Percentiles rank a stretch among this genome's conserved stretches.
These are phyloP conservation scores for Fusarium sp. DNA, from an alignment of 2,329 filamentous ascomycete species.

Conservation along the genomic window DNA sequence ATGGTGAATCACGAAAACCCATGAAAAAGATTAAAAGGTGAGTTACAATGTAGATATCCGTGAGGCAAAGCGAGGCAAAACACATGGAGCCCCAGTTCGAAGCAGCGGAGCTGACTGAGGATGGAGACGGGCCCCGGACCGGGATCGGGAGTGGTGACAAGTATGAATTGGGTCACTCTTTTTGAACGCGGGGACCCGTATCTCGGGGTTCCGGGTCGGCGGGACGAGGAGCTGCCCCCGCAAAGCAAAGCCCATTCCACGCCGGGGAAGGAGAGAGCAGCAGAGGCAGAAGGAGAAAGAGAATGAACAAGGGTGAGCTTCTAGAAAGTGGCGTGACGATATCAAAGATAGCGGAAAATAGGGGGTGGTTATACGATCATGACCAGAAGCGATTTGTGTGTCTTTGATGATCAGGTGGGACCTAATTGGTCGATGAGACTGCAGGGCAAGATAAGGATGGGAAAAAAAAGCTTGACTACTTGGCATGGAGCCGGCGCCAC, in stretches of 20 bases:
- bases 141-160: conserved; percentile 43
- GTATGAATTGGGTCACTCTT: conserved; percentile 39
- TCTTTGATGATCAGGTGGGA: conserved; percentile 4
- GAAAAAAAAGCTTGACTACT: conserved; percentile 26
- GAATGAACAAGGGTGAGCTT: conserved; percentile 28
- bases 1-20: conserved; percentile 8
- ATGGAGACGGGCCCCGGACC: conserved; percentile 13
- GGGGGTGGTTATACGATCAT: conserved; percentile 27
- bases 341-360: conserved; percentile 27
- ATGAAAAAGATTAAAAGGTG: background rate
- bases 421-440: conserved; percentile 34
- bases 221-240: conserved; percentile 36
- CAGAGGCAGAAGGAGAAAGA: background rate
- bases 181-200: conserved; percentile 32
- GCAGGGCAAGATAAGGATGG: conserved; percentile 34
- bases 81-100: background rate
- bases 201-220: conserved; percentile 44
- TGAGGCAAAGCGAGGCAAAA: background rate
- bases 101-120: conserved; percentile 14
- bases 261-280: conserved; percentile 1
- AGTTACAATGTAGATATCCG: background rate
- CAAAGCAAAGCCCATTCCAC: conserved; percentile 16
- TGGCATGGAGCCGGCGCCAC: conserved; percentile 30
- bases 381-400: conserved; percentile 44
- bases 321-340: conserved; percentile 40